Conservation (phyloP, 768 basidiomycete genomes). For the Amanita polypyramis region DNA sequence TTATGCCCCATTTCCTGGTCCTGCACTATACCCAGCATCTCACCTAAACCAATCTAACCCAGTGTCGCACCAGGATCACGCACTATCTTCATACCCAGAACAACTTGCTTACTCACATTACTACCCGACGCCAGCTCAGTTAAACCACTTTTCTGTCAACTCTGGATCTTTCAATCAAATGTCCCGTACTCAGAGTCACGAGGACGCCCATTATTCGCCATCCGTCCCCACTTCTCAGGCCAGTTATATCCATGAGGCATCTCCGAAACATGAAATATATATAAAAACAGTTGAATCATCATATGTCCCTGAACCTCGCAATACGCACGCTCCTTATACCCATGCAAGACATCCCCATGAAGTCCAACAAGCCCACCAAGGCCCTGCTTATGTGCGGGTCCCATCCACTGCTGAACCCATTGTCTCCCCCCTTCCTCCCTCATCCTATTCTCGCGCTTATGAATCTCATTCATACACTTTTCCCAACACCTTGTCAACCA, state of each 20-base stretch:
- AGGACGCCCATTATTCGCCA: background rate
- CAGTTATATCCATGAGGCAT: background rate
- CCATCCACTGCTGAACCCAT: background rate
- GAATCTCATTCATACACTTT: background rate
- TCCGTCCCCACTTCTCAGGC: background rate
- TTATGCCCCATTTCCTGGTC: constrained; percentile 29
- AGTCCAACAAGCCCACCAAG: background rate
- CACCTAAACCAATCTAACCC: background rate
- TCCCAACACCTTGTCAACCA: background rate
- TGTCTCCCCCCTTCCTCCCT: background rate
- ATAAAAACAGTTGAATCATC: background rate
- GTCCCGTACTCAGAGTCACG: background rate
- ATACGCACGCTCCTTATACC: background rate
- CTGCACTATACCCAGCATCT: constrained; percentile 1
- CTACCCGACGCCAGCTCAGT: background rate
- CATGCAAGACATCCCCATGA: background rate
- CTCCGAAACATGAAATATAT: background rate
- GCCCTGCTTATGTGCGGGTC: background rate
- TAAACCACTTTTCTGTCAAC: background rate
- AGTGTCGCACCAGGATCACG: background rate
- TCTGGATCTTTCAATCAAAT: background rate
- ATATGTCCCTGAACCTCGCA: background rate
- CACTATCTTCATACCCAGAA: background rate
- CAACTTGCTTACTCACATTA: background rate
- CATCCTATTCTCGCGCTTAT: background rate